phyloP scores from a whole-genome alignment of 1,284 basidiomycete genomes.

The Trametes hirsuta region DNA sequence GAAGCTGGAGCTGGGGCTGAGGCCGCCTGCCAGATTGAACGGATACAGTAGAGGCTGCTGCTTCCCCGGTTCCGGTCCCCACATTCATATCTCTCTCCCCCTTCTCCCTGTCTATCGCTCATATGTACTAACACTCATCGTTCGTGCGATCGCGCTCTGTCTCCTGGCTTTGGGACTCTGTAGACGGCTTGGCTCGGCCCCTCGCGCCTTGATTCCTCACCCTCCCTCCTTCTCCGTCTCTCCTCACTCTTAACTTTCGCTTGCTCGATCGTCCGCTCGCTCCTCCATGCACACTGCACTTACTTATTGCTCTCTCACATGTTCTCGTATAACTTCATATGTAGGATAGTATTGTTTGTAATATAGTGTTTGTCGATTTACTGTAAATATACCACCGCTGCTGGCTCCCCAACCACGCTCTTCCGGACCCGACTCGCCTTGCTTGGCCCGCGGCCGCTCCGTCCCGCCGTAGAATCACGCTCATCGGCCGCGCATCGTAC shows the following conservation, averaged over 20 bases:
- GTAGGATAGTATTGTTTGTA: conserved; percentile 35
- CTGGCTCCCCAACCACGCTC: background rate
- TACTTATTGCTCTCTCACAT: conserved; percentile 33
- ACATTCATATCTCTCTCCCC: conserved; percentile 20
- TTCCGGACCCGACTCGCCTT: background rate
- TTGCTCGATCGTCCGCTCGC: background rate
- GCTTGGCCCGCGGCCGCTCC: background rate
- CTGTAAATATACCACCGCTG: conserved; percentile 26
- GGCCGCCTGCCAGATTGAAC: background rate
- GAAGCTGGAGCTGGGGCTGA: too few species aligned
- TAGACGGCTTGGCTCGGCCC: conserved; percentile 19
- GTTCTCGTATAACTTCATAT: conserved; percentile 29
- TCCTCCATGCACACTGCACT: conserved; percentile 24
- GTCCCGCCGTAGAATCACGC: background rate
- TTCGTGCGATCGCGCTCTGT: conserved; percentile 10
- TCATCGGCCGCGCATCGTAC: background rate
- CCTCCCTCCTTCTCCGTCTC: background rate
- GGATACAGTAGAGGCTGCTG: conserved; percentile 17
- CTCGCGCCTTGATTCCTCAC: background rate
- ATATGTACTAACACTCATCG: background rate
- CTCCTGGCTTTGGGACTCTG: conserved; percentile 28
- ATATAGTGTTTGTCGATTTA: conserved; percentile 28
- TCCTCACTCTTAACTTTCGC: background rate
- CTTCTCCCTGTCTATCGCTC: conserved; percentile 8
- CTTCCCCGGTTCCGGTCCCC: conserved; percentile 1